These are phyloP conservation scores for Stagonosporopsis vannaccii DNA, from an alignment of 2,329 filamentous ascomycete species.

Conservation along the genomic window DNA sequence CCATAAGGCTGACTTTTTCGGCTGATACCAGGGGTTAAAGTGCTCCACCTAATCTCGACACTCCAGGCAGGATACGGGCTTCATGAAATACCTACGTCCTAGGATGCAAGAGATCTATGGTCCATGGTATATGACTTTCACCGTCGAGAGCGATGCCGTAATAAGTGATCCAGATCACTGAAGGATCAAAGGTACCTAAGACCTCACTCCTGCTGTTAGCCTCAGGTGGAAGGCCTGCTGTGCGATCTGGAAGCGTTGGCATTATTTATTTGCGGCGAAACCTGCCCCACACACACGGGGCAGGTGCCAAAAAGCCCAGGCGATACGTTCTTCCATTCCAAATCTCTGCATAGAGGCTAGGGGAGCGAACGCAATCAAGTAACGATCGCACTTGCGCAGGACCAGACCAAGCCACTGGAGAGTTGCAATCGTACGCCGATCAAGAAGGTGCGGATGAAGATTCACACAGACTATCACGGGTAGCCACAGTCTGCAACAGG, in stretches of 20 bases:
- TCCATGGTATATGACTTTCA: no score
- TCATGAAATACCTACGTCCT: no score
- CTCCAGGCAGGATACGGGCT: no score
- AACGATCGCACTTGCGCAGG: background rate
- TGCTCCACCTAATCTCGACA: no score
- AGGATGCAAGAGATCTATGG: no score
- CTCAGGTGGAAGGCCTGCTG: background rate
- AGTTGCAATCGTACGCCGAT: background rate
- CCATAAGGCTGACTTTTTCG: no score
- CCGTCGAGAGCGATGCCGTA: no score
- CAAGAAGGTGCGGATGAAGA: background rate
- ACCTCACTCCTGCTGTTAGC: background rate
- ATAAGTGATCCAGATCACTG: no score
- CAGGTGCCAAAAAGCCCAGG: background rate
- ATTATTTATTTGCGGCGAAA: no score
- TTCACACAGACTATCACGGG: background rate
- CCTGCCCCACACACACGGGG: background rate
- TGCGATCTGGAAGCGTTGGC: background rate
- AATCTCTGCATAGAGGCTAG: background rate
- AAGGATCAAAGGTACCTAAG: no score
- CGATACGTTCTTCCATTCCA: background rate
- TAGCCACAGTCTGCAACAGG: background rate
- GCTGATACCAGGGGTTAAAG: no score
- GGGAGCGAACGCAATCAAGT: background rate
- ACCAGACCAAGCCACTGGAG: background rate